Percentiles rank a stretch among this genome's conserved stretches.
These are phyloP conservation scores for Pneumocystis wakefieldiae DNA, from an alignment of 1,139 yeast genomes.

Conservation along the genomic window DNA sequence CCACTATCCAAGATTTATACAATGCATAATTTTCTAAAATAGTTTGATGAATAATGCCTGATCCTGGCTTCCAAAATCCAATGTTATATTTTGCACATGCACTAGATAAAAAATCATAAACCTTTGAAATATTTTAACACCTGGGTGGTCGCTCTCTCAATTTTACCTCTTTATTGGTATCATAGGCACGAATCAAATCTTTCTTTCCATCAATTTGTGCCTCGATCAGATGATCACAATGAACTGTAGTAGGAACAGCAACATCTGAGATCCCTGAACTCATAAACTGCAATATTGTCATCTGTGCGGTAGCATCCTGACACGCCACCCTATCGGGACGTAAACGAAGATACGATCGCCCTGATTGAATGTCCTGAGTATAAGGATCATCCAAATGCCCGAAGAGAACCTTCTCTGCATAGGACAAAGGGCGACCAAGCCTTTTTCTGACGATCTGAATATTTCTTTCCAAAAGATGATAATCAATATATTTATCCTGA, in stretches of 20 bases:
- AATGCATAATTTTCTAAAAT: conserved; percentile 93
- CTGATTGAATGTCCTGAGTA: conserved; percentile 86
- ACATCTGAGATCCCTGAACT: conserved; percentile 89
- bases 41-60: conserved; percentile 97
- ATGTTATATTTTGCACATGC: conserved; percentile 96
- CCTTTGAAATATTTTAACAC: neutral
- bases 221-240: conserved; percentile 98
- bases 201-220: conserved; percentile 89
- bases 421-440: conserved; percentile 85
- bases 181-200: conserved; percentile 88
- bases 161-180: conserved; percentile 77
- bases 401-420: conserved; percentile 91
- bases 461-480: conserved; percentile 38
- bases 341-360: conserved; percentile 87
- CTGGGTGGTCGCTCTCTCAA: too few species aligned
- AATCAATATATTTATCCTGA: conserved; percentile 11
- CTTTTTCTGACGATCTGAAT: conserved; percentile 75
- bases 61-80: conserved; percentile 99
- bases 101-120: conserved; percentile 75
- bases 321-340: conserved; percentile 99
- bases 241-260: conserved; percentile 94
- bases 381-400: conserved; percentile 95
- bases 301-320: conserved; percentile 99
- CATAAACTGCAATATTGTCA: conserved; percentile 98
- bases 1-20: neutral